Evolutionary conservation across 352 stramenopile genomes (phyloP), one percentile per base, ranked within the genome.

Genomic region (Peronospora farinosa): DNA sequence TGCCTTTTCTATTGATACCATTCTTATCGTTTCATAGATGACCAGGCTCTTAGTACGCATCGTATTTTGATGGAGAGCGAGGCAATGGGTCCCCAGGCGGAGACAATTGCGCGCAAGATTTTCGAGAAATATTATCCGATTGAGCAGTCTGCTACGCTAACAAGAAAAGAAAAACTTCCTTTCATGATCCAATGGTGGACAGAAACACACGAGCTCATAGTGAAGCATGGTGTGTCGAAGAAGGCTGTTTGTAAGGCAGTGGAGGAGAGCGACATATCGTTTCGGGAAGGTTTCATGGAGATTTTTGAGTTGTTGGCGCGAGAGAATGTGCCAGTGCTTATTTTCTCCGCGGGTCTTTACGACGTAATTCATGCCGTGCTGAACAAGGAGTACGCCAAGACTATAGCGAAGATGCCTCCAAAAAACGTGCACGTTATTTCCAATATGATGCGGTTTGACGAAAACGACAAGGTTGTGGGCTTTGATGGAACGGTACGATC

Each of bases 281-380:
- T 90, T 38, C 74, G 78, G 3, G 49, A 69, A 5, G 78, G 79
- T 0, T 87, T 88, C 32, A 65, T 66, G 31, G 72, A 83, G 15
- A 75, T 88, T 30, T 90, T 90, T 41, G 61, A 63, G 0, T 46
- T 85, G 7, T 45, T 90, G 9, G 63, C 68, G 4, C 30, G 62
- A 19, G 55, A 74, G 40, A 77, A 85, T 17, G 79, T 90, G 40
- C 79, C 76, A 7, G 84, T 73, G 19, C 58, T 88, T 17, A 88
- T 88, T 51, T 88, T 86, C 38, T 86, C 74, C 1, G 74, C 74
- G 0, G 74, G 78, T 0, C 59, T 91, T 0, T 85, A 84, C 47
- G 79, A 91, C 46, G 79, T 91, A n/a, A 91, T 91, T 48, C 77
- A 86, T 32, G 75, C 65, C 0, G 63, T 88, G n/a, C 65, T 92